Evolutionary conservation across 2,329 filamentous ascomycete species (phyloP).

Genomic region (Fusarium sterilihyphosum): DNA sequence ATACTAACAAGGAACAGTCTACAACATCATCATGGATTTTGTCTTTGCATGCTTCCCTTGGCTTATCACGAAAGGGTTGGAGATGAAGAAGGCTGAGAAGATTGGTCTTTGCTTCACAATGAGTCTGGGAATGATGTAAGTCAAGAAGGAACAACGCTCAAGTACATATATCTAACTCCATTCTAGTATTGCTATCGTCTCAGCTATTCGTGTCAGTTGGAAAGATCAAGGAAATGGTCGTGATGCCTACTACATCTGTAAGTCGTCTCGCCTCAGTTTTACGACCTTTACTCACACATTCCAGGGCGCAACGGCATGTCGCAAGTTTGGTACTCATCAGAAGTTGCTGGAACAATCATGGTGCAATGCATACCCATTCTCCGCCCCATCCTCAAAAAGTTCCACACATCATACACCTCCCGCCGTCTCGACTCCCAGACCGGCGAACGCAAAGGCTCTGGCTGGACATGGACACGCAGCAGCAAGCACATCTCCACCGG

Average conservation of each 20-base stretch:
- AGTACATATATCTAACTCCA: neutral
- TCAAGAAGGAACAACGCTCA: rapidly evolving
- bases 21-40: constrained; percentile 65
- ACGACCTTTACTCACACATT: neutral
- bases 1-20: constrained; percentile 48
- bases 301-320: constrained; percentile 43
- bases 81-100: constrained; percentile 60
- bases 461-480: constrained; percentile 36
- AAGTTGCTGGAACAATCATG: constrained; percentile 64
- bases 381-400: constrained; percentile 54
- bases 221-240: constrained; percentile 58
- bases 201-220: constrained; percentile 60
- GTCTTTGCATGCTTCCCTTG: constrained; percentile 61
- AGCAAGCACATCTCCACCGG: constrained; percentile 34
- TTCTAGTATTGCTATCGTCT: constrained; percentile 56
- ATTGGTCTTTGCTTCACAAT: constrained; percentile 60
- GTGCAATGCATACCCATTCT: constrained; percentile 64
- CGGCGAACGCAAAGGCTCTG: constrained; percentile 26
- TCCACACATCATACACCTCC: constrained; percentile 40
- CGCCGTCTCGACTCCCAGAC: constrained; percentile 30
- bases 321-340: constrained; percentile 55
- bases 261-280: neutral
- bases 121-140: constrained; percentile 60
- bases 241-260: constrained; percentile 59
- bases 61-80: constrained; percentile 58